A percentile compares a stretch with the other conserved stretches of the same genome.
Evolutionary conservation across 2,329 filamentous ascomycete species (phyloP).

Genomic region (Talaromyces verruculosus): DNA sequence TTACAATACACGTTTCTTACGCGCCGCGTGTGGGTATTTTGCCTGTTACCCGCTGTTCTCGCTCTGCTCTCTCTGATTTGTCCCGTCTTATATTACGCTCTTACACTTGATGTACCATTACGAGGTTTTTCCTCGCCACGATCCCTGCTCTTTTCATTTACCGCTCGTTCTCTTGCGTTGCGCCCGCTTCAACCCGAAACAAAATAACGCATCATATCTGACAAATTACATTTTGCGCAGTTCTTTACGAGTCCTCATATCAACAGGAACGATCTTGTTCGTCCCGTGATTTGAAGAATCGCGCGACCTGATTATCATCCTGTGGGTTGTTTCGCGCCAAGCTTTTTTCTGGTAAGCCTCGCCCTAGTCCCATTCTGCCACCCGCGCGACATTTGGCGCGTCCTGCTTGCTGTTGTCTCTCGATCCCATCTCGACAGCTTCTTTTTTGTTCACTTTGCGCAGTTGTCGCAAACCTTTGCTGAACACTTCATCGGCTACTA

Average conservation of each 20-base stretch:
- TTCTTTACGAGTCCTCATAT: neutral
- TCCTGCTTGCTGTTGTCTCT: slow-evolving; percentile 14
- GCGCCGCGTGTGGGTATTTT: neutral
- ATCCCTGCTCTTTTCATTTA: slow-evolving; percentile 1
- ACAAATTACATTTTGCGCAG: slow-evolving; percentile 6
- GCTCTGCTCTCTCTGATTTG: neutral
- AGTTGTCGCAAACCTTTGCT: slow-evolving; percentile 23
- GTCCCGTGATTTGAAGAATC: slow-evolving; percentile 9
- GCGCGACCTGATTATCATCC: neutral
- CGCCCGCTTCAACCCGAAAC: slow-evolving; percentile 7
- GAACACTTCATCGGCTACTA: slow-evolving; percentile 16
- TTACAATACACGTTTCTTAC: slow-evolving; percentile 8
- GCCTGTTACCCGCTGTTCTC: neutral
- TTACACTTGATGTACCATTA: neutral
- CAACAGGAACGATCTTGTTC: slow-evolving; percentile 6
- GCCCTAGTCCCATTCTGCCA: slow-evolving; percentile 16
- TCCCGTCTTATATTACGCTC: neutral
- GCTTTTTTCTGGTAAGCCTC: slow-evolving; percentile 19
- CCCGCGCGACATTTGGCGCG: slow-evolving; percentile 21
- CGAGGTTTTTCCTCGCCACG: neutral
- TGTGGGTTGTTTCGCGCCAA: slow-evolving; percentile 16
- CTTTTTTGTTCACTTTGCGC: slow-evolving; percentile 22
- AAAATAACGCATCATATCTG: slow-evolving; percentile 12
- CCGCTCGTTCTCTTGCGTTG: neutral
- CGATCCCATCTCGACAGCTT: slow-evolving; percentile 11